Evolutionary conservation across 1,139 yeast genomes (phyloP).

Genomic region (Martiniozyma asiatica): DNA sequence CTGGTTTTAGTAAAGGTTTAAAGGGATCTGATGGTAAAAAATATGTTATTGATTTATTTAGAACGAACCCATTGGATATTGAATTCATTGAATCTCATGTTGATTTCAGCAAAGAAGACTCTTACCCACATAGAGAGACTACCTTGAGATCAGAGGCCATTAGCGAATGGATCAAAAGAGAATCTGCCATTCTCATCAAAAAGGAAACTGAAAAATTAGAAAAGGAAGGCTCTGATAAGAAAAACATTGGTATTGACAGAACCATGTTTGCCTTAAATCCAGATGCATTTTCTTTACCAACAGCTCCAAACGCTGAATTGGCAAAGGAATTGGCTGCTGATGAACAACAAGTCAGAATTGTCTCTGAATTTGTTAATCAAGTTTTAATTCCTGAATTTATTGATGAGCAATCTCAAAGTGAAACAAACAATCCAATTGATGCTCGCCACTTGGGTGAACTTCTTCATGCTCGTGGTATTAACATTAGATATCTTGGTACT

Average conservation of each 20-base stretch:
- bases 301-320: slow-evolving; percentile 28
- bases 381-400: slow-evolving; percentile 56
- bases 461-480: slow-evolving; percentile 76
- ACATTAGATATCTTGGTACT: slow-evolving; percentile 75
- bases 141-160: slow-evolving; percentile 80
- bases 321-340: slow-evolving; percentile 29
- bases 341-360: slow-evolving; percentile 55
- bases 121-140: slow-evolving; percentile 76
- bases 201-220: slow-evolving; percentile 39
- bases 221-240: slow-evolving; percentile 22
- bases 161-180: slow-evolving; percentile 78
- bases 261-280: slow-evolving; percentile 58
- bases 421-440: slow-evolving; percentile 42
- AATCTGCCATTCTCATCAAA: slow-evolving; percentile 43
- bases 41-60: slow-evolving; percentile 73
- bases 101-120: slow-evolving; percentile 26
- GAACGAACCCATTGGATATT: slow-evolving; percentile 77
- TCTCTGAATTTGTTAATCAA: slow-evolving; percentile 50
- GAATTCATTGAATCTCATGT: slow-evolving; percentile 52
- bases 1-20: slow-evolving; percentile 78
- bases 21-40: slow-evolving; percentile 76
- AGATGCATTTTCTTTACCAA: slow-evolving; percentile 50
- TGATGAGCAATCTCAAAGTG: slow-evolving; percentile 35
- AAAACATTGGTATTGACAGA: slow-evolving; percentile 45
- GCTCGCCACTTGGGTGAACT: slow-evolving; percentile 60